A percentile compares a stretch with the other conserved stretches of the same genome.
phyloP scores from a whole-genome alignment of 345 rosid genomes.

The Sonneratia caseolaris region DNA sequence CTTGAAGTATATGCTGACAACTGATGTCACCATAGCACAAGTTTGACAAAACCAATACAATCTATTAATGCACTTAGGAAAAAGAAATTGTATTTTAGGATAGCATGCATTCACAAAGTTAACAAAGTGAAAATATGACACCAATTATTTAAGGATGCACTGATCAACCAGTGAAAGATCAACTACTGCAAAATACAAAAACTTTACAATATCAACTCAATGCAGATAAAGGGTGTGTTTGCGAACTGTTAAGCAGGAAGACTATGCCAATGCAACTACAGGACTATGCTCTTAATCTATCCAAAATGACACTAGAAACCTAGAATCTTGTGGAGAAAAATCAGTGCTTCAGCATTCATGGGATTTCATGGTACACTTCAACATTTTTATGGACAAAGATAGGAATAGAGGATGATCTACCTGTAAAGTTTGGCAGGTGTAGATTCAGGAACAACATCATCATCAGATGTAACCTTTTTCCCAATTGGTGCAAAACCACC shows the following conservation, averaged over 20 bases:
- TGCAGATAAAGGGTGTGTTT: background rate
- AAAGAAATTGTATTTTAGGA: background rate
- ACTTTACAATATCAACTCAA: background rate
- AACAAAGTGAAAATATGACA: background rate
- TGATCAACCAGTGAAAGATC: background rate
- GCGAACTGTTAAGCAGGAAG: background rate
- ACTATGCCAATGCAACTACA: background rate
- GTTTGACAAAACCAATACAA: background rate
- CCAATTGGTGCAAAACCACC: conserved; percentile 98
- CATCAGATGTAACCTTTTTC: conserved; percentile 68
- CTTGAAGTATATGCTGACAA: background rate
- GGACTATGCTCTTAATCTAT: background rate
- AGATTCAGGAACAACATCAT: conserved; percentile 61
- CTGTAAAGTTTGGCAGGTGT: conserved; percentile 69
- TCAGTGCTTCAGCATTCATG: background rate
- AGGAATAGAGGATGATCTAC: conserved; percentile 18
- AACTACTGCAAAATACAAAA: background rate
- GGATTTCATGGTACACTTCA: background rate
- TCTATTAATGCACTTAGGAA: background rate
- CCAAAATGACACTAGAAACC: background rate
- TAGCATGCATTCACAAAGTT: background rate
- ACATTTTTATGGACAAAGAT: background rate
- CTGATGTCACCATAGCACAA: background rate
- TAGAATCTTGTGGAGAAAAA: too few relatives aligned
- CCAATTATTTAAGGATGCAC: background rate